A percentile compares a stretch with the other conserved stretches of the same genome.
Evolutionary conservation across 192 early-diverging fungal species (phyloP).

Genomic region (Coemansia sp.): DNA sequence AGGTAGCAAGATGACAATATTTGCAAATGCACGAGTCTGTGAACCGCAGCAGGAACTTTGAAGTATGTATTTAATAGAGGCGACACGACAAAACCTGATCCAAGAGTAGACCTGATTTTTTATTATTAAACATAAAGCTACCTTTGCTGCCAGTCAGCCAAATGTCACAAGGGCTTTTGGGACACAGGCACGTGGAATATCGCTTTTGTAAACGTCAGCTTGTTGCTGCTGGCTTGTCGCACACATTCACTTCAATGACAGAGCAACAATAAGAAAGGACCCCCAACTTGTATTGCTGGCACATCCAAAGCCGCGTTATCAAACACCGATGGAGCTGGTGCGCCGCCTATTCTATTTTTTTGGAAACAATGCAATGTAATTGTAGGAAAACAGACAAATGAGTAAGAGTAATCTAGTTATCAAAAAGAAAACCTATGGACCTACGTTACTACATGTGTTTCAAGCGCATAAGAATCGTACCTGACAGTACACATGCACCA

Average conservation of each 20-base stretch:
- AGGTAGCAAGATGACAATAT: background rate
- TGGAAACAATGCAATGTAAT: background rate
- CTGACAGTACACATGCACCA: background rate
- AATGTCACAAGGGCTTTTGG: constrained; percentile 13
- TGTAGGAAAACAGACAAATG: background rate
- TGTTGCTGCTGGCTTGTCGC: background rate
- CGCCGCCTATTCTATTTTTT: background rate
- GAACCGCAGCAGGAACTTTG: background rate
- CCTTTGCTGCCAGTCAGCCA: background rate
- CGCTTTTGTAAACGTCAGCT: background rate
- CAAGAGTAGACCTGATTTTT: background rate
- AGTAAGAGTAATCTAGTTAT: background rate
- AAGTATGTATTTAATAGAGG: background rate
- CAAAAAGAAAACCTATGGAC: background rate
- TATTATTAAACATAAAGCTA: background rate
- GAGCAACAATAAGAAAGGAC: background rate
- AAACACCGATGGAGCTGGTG: background rate
- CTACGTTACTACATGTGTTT: background rate
- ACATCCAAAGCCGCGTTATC: background rate
- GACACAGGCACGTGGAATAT: constrained; percentile 20
- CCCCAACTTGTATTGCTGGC: background rate
- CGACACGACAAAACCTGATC: background rate
- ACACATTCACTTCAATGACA: too few relatives aligned
- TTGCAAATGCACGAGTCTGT: background rate
- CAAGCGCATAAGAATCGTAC: background rate